Evolutionary conservation across 1,139 yeast genomes (phyloP).

Genomic region (Sugiyamaella neomexicana): DNA sequence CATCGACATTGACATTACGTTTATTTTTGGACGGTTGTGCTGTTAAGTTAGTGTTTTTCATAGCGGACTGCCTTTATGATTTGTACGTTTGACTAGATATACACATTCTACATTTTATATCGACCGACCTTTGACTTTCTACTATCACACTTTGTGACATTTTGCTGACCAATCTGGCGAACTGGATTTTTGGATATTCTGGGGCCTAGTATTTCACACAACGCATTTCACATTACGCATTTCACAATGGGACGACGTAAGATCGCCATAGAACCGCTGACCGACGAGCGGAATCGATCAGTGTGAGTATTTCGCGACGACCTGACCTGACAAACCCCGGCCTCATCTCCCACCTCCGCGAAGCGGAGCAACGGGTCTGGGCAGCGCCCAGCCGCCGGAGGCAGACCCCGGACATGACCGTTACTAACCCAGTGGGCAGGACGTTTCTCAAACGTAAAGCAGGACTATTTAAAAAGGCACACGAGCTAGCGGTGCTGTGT

Average conservation of each 20-base stretch:
- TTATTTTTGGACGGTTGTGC: too few relatives aligned
- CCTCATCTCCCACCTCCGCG: constrained; percentile 6
- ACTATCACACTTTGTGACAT: neutral
- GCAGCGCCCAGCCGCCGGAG: neutral
- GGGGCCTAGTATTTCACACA: too few relatives aligned
- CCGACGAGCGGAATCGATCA: constrained; percentile 80
- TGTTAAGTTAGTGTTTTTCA: neutral
- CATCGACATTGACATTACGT: too few relatives aligned
- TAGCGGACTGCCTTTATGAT: neutral
- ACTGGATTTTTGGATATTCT: too few relatives aligned
- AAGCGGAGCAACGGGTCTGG: neutral
- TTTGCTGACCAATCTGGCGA: too few relatives aligned
- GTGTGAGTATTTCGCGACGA: constrained; percentile 37
- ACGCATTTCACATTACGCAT: neutral
- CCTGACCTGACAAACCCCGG: too few relatives aligned
- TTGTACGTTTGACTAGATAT: neutral
- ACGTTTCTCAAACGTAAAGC: constrained; percentile 94
- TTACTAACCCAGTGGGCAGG: constrained; percentile 27
- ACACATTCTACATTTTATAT: neutral
- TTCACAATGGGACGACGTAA: constrained; percentile 91
- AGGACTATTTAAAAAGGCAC: constrained; percentile 94
- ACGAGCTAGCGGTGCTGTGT: constrained; percentile 87
- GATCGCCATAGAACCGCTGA: constrained; percentile 87
- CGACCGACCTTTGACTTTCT: neutral
- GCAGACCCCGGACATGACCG: neutral